Evolutionary conservation across 345 rosid species (phyloP), one percentile per base, ranked within the genome.

Genomic region (Euphorbia peplus): DNA sequence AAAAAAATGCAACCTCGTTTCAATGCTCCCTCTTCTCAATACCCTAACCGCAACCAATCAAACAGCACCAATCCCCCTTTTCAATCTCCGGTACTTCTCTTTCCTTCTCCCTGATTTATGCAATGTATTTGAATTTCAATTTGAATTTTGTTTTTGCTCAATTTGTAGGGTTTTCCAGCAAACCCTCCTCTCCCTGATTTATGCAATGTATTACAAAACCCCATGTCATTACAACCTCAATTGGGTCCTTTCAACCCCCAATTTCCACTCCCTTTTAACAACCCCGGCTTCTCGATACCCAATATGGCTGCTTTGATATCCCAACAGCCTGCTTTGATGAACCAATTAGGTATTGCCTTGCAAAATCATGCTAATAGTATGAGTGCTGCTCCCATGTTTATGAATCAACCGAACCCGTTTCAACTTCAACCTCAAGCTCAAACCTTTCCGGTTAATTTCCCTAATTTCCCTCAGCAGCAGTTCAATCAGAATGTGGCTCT

Each of bases 361-460:
- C 76, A 72, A 46, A 65, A 62, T 37, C 39, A 67, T 29, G 46
- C 62, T 29, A 68, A 32, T 32, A 64, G 60, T 55, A 19, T 65
- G 67, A 53, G 60, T 60, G 48, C 63, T 0, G 30, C 30, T 13
- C 73, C 73, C 19, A 66, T 73, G 63, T 53, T 73, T 32, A 16
- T 66, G 66, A 70, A 77, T 73, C 77, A 77, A 52, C 42, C 56
- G 29, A 81, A 79, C 48, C 72, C 73, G 41, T 41, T 57, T 62
- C 87, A 79, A 24, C 73, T 57, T 62, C 87, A 79, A 24, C 73
- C 60, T 14, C 88, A 82, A 24, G 82, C 71, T 16, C 82, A 74
- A 52, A 74, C 60, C 4, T 65, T 69, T 19, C 48, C 64, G 11
- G 70, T 55, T 30, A 73, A 71, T 60, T 50, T 66, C 22, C 44